phyloP scores from a whole-genome alignment of 305 asterid genomes.

The Rubia balearica region DNA sequence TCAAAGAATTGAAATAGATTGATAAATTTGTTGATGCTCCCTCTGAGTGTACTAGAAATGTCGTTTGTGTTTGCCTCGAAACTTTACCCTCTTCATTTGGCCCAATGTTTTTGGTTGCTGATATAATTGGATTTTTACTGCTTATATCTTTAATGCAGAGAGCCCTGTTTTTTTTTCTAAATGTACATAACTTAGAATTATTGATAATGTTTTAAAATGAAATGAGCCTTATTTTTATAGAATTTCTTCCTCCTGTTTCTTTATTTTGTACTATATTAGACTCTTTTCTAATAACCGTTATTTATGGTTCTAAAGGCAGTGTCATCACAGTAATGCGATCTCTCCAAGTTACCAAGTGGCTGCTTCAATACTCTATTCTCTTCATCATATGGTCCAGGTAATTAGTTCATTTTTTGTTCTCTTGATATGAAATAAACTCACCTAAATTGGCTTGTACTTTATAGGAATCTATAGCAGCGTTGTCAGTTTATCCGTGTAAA shows the following conservation, averaged over 20 bases:
- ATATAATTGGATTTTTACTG: not conserved
- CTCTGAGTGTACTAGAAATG: too few relatives aligned
- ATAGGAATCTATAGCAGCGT: not conserved
- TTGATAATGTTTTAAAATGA: not conserved
- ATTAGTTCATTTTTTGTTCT: not conserved
- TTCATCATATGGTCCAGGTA: not conserved
- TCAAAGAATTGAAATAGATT: not conserved
- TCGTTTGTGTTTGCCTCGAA: not conserved
- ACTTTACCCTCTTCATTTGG: not conserved
- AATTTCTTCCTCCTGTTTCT: not conserved
- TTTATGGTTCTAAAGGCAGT: constrained; percentile 42
- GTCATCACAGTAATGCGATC: constrained; percentile 90
- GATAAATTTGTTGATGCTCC: not conserved
- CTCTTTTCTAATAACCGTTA: constrained; percentile 11
- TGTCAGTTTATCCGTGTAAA: not conserved
- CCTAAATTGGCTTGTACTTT: not conserved
- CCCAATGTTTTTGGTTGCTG: not conserved
- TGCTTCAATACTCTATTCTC: constrained; percentile 39
- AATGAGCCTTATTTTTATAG: not conserved
- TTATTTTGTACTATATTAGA: not conserved
- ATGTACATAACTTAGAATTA: not conserved
- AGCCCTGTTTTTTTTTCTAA: not conserved
- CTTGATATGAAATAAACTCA: not conserved
- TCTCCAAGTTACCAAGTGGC: constrained; percentile 89
- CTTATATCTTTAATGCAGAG: not conserved